Evolutionary conservation across 805 yeast species (phyloP), one percentile per base, ranked within the genome.

Genomic region (Candida methanosorbosa): DNA sequence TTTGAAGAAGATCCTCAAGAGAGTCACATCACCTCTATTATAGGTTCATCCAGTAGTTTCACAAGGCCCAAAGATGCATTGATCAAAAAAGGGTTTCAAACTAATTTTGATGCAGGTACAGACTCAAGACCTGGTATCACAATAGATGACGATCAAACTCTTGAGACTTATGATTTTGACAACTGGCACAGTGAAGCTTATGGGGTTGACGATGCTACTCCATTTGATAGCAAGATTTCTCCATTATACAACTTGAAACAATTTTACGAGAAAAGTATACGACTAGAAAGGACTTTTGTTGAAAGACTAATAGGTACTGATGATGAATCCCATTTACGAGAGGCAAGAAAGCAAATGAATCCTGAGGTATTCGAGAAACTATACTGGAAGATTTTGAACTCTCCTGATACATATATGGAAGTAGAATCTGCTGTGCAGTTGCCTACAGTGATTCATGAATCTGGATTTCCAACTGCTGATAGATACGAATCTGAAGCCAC

Each of bases 161-260:
- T 61, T n/a, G 64, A 67, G 1, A 41, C 42, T 2, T 68, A 65
- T 49, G 68, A 70, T 39, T 62, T 61, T 37, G 52, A 57, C 21
- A 56, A 49, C 29, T 74, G 79, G 78, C 60, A 57, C 30, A 63
- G 63, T 3, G 23, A 55, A 5, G 64, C 56, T 16, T 4, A 5
- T 3, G 38, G 31, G 4, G 57, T 56, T 9, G 56, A 59, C 21
- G 77, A 70, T 44, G 51, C 50, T 14, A 54, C 63, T 1, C 49
- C 54, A 18, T 59, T 54, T 29, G 64, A 61, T 34, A 41, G 57
- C 1, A 68, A 64, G 37, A 56, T 59, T 30, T 67, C 80, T 0
- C 68, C 81, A 0, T 44, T 70, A 6, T 75, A 73, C 55, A 71
- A 69, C 21, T 54, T 80, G 39, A 61, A 69, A 24, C 80, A 78